Evolutionary conservation across 306 rosid genomes (phyloP), one percentile per base, ranked within the genome.

Genomic region (Vigna unguiculata): DNA sequence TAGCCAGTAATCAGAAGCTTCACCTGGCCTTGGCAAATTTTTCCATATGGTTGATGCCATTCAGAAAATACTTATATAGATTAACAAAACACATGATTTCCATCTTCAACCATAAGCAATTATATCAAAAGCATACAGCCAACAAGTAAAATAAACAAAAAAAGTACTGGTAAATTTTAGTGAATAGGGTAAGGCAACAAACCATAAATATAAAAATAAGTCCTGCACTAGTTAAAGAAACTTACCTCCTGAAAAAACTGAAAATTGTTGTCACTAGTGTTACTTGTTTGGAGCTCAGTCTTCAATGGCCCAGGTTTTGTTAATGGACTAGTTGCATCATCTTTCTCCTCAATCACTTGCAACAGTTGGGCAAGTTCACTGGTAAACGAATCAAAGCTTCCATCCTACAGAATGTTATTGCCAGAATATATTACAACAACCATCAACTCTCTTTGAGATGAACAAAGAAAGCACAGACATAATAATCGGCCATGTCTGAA

Each of bases 241-340:
- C 84, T 69, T 43, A 92, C 98, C 86, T 94, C 93, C 13, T 66
- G 91, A 62, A 81, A 81, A 67, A 62, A 82, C 54, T 81, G 58
- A 66, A 75, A 79, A 69, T 78, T 88, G 83, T 79, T 80, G 52
- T 78, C 85, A 68, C 70, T 82, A 60, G 83, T 69, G 69, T 74
- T 75, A 25, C 83, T 88, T 71, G 69, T 82, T 28, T 87, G 85
- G 38, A 83, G 85, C 86, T 92, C 93, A 12, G 72, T 86, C 74
- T 92, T 92, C 38, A 69, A 73, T 11, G 67, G 71, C 43, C 6
- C 81, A 59, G 84, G 90, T 61, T 90, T 93, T 55, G 89, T 91
- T 74, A 94, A 86, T 32, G 94, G 91, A 84, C 98, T 92, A 61
- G 84, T 89, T 48, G 96, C 98, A 70, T 94, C 96, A 79, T 94